phyloP scores from a whole-genome alignment of 257 asterid species.

The Scutellaria galericulata region DNA sequence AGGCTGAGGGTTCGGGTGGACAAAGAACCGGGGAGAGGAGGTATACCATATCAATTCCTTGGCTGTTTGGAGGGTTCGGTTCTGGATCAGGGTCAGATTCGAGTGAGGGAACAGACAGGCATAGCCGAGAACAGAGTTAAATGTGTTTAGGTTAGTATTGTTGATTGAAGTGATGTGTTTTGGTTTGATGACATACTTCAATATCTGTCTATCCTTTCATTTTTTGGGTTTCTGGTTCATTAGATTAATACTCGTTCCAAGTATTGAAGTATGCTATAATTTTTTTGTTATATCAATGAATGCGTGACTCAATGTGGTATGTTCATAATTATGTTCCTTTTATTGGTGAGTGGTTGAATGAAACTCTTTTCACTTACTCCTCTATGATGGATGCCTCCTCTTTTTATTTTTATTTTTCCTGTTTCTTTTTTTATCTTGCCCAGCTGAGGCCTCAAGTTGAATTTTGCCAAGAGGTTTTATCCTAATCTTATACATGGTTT shows the following conservation, averaged over 20 bases:
- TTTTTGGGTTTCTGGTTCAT: constrained; percentile 23
- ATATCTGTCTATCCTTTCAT: background rate
- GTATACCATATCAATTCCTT: constrained; percentile 51
- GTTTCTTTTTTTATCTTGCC: background rate
- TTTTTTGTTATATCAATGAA: constrained; percentile 1
- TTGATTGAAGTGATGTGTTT: background rate
- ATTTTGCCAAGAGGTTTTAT: background rate
- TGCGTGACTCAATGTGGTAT: background rate
- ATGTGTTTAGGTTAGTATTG: constrained; percentile 32
- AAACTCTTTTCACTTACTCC: background rate
- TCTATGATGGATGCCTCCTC: background rate
- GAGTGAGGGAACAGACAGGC: constrained; percentile 48
- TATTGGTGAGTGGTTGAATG: constrained; percentile 1
- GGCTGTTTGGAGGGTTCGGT: constrained; percentile 53
- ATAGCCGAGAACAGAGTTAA: constrained; percentile 37
- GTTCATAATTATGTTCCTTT: background rate
- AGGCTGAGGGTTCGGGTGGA: constrained; percentile 40
- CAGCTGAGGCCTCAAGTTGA: background rate
- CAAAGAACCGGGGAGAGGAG: constrained; percentile 45
- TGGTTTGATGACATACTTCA: background rate
- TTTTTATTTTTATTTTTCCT: background rate
- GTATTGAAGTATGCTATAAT: background rate
- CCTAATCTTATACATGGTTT: background rate
- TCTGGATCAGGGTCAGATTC: constrained; percentile 52
- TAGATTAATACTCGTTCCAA: constrained; percentile 1